Percentiles rank a stretch among this genome's conserved stretches.
Evolutionary conservation across 2,329 filamentous ascomycete genomes (phyloP).

Genomic region (Xylaria sp.): DNA sequence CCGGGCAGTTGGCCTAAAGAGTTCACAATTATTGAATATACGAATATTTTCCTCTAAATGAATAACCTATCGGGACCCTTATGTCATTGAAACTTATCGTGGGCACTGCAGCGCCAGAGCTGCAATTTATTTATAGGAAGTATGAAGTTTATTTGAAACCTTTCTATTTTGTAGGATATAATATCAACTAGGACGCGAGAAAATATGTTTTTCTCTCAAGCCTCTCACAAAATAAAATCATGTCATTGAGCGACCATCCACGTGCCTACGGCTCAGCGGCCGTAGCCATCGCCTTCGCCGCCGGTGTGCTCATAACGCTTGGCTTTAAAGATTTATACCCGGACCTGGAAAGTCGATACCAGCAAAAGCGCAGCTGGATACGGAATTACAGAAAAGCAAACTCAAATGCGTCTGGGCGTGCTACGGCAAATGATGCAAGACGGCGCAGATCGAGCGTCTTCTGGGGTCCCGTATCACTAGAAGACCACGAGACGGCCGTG

Average conservation of each 20-base stretch:
- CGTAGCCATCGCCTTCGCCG: conserved; percentile 77
- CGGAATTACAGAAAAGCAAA: conserved; percentile 15
- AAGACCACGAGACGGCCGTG: conserved; percentile 62
- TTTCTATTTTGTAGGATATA: neutral
- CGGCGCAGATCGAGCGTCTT: conserved; percentile 57
- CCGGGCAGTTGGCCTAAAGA: neutral
- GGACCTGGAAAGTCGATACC: conserved; percentile 74
- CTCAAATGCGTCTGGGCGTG: conserved; percentile 25
- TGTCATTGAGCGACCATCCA: conserved; percentile 71
- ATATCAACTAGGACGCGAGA: neutral
- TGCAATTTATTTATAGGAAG: neutral
- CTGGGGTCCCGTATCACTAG: conserved; percentile 63
- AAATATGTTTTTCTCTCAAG: conserved; percentile 22
- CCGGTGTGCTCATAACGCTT: conserved; percentile 79
- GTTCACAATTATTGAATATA: neutral
- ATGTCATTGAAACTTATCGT: conserved; percentile 12
- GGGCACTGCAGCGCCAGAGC: neutral
- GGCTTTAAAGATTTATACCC: conserved; percentile 84
- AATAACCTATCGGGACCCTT: conserved; percentile 10
- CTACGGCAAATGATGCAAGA: conserved; percentile 28
- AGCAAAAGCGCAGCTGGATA: conserved; percentile 55
- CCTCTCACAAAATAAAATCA: conserved; percentile 45
- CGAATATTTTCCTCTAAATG: conserved; percentile 5
- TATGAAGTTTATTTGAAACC: neutral
- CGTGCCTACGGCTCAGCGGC: conserved; percentile 73